Base-by-base conservation (phyloP, 352 stramenopile genomes). In the Pythium grandisporangium region DNA sequence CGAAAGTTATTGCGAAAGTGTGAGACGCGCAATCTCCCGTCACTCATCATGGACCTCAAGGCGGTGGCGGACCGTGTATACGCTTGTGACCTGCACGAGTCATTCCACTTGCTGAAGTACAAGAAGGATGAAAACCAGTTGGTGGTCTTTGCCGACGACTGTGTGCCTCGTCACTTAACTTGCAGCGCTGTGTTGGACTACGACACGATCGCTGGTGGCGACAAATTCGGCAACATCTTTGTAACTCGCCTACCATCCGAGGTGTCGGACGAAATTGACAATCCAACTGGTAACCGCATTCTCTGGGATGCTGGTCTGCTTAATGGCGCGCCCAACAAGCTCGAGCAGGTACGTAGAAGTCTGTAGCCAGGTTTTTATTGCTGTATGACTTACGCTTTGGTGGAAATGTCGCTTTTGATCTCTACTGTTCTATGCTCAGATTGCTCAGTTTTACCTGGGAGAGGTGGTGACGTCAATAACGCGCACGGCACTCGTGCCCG, bases 221-320 rank as follows among this genome's bases (percentile, higher is more conserved):
- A 99, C 71, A 99, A 99, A 59, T 99, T 99, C 65, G 97, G 97
- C 26, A 99, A 99, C 65, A 67, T 99, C 10, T 98, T 97, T 46
- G 78, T 99, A 13, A 67, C 98, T 29, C 78, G 96, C 10, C 51
- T 99, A 33, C 94, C 95, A 35, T 81, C 77, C 1, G 80, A 95
- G 45, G 79, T 93, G 2, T 95, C 96, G n/a, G 95, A 97, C 42
- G 90, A 97, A 49, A 86, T 96, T n/a, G 87, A 97, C 47, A 97
- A 98, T 49, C 78, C 94, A 11, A 95, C 93, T 1, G 96, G 96
- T 7, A 96, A 97, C 45, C 84, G 93, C 40, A 96, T 98, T 48
- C 53, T 99, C 2, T 99, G 96, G 96, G 96, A 99, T 53, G 71
- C 86, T 24, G 83, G 85, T 2, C 58, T 93, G 34, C 53, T 96